Evolutionary conservation across 2,329 filamentous ascomycete genomes (phyloP), one percentile per base, ranked within the genome.

Genomic region (Exophiala dermatitidis): DNA sequence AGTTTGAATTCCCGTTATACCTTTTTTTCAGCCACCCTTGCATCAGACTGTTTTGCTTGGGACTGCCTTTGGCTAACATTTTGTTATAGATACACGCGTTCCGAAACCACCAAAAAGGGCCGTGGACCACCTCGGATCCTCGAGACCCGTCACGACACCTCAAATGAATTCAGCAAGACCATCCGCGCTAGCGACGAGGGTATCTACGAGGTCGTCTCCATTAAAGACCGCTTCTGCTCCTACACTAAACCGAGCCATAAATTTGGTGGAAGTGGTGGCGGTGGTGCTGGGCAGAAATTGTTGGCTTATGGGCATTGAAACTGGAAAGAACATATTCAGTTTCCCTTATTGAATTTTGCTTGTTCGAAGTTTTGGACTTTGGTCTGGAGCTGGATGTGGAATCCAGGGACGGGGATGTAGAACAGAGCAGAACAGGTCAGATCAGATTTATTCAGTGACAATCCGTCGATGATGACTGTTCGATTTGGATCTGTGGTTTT

Each of bases 161-260:
- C 86, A 46, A 81, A 90, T 58, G 88, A 94, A 64, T 80, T 88
- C 68, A 84, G 75, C 65, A 90, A 95, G 77, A 81, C 82, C 29
- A 81, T 97, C 63, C 84, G 84, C 63, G 90, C 90, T 29, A 90
- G 85, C 62, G 88, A 95, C 67, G 93, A 97, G 76, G 93, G 93
- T 46, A 95, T 90, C 61, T 98, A 98, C 67, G 93, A 98, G 73
- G 91, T 98, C 12, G 88, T 97, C 31, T 85, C 88, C 7, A 95
- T 98, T 71, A 94, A 94, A 76, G 93, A 98, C 71, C 83, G 83
- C 65, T 94, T 82, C 73, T 98, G 93, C 68, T 84, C 88, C 29
- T 95, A 95, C 70, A 88, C 88, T 43, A 91, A 65, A 79, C 81
- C 60, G 71, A 77, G 37, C 71, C 77, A 51, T 75, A 75, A 65